Base-by-base conservation (phyloP, 2,329 filamentous ascomycete species). In the Kalaharituber pfeilii region DNA sequence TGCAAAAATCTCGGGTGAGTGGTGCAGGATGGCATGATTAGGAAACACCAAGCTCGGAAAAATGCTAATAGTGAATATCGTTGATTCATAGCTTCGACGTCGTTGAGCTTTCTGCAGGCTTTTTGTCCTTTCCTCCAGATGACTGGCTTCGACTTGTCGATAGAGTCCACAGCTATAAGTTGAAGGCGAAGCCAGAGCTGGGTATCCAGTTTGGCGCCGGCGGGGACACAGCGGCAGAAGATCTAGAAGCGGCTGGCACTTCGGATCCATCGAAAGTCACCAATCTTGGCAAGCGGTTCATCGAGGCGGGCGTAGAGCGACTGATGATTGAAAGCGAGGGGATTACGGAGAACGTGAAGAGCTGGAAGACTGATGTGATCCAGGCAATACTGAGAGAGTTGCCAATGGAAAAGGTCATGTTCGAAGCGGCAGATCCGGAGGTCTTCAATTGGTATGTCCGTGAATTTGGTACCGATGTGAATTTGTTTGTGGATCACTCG, bases 261-360 rank as follows among this genome's bases (percentile, higher is more conserved):
- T 72, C 69, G 3, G 73, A 75, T 57, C 72, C 73, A 0, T 66
- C 66, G 13, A 73, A 73, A 56, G 62, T 77, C 27, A 67, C 76
- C 20, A 70, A 72, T 53, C 62, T 76, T 57, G 74, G 72, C 9
- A 71, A 67, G 55, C 66, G 67, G 42, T 77, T 77, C 58, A 67
- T 77, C 15, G 67, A 72, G 18, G 71, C 68, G 0, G 75, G 74
- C 0, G 73, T 78, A 2, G 74, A 77, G 63, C 66, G 73, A 7
- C 67, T 77, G 60, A 78, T 78, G 74, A 75, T 77, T 53, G 74
- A 78, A 62, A 76, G 73, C n/a, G 74, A 77, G 64, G 75, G 75
- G 0, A 77, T 78, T 58, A 77, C 75, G 0, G 74, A 77, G 66
- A 77, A 77, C 52, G 73, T 77, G 5, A 67, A 65, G 51, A 68